Evolutionary conservation across 2,329 filamentous ascomycete genomes (phyloP).

Genomic region (Fusarium subglutinans): DNA sequence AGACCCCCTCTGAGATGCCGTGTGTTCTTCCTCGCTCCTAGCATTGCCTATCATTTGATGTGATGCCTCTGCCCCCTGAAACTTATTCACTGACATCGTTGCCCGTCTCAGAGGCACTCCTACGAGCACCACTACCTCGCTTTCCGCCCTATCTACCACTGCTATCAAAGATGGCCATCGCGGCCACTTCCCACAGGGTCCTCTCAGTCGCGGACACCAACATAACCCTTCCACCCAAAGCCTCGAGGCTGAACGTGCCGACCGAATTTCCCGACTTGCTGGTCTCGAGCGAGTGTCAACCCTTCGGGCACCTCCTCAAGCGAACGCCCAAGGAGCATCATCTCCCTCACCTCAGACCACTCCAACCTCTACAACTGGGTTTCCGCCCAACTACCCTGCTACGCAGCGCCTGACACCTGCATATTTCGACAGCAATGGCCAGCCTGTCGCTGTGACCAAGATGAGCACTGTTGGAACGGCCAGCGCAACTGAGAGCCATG

Average conservation of each 20-base stretch:
- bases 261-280: conserved; percentile 92
- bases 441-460: conserved; percentile 73
- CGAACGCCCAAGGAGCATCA: conserved; percentile 44
- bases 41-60: not conserved
- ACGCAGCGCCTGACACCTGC: conserved; percentile 63
- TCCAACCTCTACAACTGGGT: conserved; percentile 58
- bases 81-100: conserved; percentile 13
- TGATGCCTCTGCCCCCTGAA: not conserved
- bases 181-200: conserved; percentile 72
- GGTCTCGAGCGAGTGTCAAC: conserved; percentile 90
- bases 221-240: conserved; percentile 72
- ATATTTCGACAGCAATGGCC: conserved; percentile 83
- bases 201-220: conserved; percentile 65
- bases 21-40: conserved; percentile 58
- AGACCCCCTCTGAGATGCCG: conserved; percentile 91
- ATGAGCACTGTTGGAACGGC: conserved; percentile 93
- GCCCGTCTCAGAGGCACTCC: conserved; percentile 77
- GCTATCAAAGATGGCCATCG: conserved; percentile 97
- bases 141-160: conserved; percentile 90
- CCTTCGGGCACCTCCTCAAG: conserved; percentile 64
- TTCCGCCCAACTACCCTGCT: conserved; percentile 52
- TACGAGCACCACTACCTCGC: conserved; percentile 89
- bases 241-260: conserved; percentile 89
- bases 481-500: conserved; percentile 81
- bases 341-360: conserved; percentile 61